A percentile compares a stretch with the other conserved stretches of the same genome.
These are phyloP conservation scores for Triticum aestivum DNA, from an alignment of 176 grass and related monocot species.

Conservation along the genomic window IWGSC_CS_RefSeq_v2.1 NC_057797.1:571761214-571761713, in stretches of 20 bases:
- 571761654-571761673: conserved; percentile 79
- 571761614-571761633: conserved; percentile 63
- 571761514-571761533: no score
- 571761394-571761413: conserved; percentile 14
- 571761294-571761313: conserved; percentile 17
- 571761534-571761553: background rate
- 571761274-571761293: background rate
- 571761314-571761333: conserved; percentile 71
- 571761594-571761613: conserved; percentile 80
- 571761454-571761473: background rate
- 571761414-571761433: conserved; percentile 62
- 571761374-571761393: conserved; percentile 70
- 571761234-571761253: no score
- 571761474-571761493: background rate
- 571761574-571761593: conserved; percentile 52
- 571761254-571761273: no score
- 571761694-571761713: conserved; percentile 60
- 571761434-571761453: conserved; percentile 62
- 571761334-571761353: conserved; percentile 64
- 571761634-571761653: conserved; percentile 86
- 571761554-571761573: conserved; percentile 55
- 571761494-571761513: no score
- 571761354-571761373: conserved; percentile 65
- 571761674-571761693: conserved; percentile 57
- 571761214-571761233: background rate